phyloP scores from a whole-genome alignment of 176 grass and related monocot species.

The Elaeis guineensis region DNA sequence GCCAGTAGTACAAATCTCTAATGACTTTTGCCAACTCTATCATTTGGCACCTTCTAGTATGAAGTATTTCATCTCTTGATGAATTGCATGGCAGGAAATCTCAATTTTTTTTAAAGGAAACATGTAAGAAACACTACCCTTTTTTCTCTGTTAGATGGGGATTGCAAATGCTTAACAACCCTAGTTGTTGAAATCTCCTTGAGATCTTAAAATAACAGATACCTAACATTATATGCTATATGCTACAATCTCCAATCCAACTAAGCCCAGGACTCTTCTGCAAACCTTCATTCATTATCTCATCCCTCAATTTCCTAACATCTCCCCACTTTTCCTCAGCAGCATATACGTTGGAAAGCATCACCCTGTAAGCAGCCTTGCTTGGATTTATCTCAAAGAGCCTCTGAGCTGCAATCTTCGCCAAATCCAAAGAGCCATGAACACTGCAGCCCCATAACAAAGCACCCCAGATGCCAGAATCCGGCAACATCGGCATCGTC shows the following conservation, averaged over 20 bases:
- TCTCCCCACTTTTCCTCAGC: constrained; percentile 59
- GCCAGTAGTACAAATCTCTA: no score
- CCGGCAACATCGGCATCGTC: constrained; percentile 32
- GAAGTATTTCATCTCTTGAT: no score
- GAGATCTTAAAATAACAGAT: not conserved
- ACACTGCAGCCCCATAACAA: constrained; percentile 63
- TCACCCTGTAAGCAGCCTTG: constrained; percentile 56
- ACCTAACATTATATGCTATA: constrained; percentile 19
- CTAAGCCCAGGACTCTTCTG: constrained; percentile 39
- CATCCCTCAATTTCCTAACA: constrained; percentile 33
- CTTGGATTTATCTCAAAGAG: constrained; percentile 37
- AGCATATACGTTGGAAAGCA: constrained; percentile 67
- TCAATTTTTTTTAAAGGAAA: no score
- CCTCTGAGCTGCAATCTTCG: constrained; percentile 38
- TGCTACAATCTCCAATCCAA: constrained; percentile 27
- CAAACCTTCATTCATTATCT: constrained; percentile 18
- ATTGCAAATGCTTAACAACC: no score
- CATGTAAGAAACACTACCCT: no score
- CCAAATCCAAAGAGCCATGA: constrained; percentile 45
- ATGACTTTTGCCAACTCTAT: no score
- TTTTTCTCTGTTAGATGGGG: no score
- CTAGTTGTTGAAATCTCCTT: no score
- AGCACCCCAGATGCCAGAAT: constrained; percentile 63
- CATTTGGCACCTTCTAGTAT: no score
- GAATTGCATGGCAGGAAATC: no score